Conservation (phyloP, 2,329 filamentous ascomycete genomes). For the Aspergillus floridensis region DNA sequence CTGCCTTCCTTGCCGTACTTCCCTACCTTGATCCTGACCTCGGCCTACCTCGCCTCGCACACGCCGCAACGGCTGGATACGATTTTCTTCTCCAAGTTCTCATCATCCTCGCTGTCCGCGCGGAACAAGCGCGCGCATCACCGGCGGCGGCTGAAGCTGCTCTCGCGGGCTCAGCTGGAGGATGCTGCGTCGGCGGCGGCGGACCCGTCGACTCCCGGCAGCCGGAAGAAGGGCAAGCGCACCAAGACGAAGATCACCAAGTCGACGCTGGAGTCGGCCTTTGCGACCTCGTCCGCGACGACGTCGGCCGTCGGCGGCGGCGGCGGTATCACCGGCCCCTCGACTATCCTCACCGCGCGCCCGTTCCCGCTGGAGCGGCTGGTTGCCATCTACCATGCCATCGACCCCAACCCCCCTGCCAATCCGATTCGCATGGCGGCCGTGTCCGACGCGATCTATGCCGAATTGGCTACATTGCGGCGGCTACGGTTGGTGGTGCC, state of each 20-base stretch:
- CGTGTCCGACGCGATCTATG: constrained; percentile 44
- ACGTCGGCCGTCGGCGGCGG: constrained; percentile 32
- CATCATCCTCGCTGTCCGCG: constrained; percentile 42
- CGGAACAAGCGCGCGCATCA: constrained; percentile 46
- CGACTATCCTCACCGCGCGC: constrained; percentile 41
- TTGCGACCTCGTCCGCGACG: constrained; percentile 39
- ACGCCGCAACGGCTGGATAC: constrained; percentile 48
- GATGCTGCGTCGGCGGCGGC: constrained; percentile 26
- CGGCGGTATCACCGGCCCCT: constrained; percentile 36
- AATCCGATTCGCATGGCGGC: constrained; percentile 37
- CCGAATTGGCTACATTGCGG: constrained; percentile 47
- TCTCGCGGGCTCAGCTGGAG: constrained; percentile 39
- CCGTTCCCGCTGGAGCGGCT: constrained; percentile 48
- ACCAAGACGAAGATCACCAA: constrained; percentile 42
- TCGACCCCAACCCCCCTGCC: constrained; percentile 45
- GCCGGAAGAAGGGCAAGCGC: constrained; percentile 36
- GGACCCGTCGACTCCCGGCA: constrained; percentile 26
- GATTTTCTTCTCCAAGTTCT: constrained; percentile 51
- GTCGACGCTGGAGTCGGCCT: constrained; percentile 39
- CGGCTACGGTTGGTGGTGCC: constrained; percentile 48
- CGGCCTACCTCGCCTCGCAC: constrained; percentile 49
- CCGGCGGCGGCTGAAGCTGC: constrained; percentile 40
- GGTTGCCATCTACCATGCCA: constrained; percentile 48
- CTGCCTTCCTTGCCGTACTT: constrained; percentile 45
- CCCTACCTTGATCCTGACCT: constrained; percentile 47